Percentiles rank a stretch among this genome's conserved stretches.
Conservation (phyloP, 768 basidiomycete genomes). For the Lactarius tabidus region DNA sequence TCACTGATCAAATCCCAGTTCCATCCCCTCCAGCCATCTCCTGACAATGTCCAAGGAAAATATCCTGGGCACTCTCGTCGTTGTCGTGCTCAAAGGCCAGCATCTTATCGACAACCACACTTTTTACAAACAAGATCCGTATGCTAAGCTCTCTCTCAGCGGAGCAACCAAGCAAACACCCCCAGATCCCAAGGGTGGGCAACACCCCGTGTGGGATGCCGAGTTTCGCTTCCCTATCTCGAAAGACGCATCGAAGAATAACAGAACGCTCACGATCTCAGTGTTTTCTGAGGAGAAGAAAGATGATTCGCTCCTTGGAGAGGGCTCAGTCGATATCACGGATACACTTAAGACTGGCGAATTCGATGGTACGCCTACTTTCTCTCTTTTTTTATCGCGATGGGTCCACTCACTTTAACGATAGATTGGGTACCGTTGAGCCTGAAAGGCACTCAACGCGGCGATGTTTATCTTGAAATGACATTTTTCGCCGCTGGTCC, state of each 20-base stretch:
- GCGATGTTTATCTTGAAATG: constrained; percentile 90
- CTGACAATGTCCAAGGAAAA: constrained; percentile 21
- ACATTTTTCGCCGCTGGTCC: constrained; percentile 81
- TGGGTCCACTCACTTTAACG: not conserved
- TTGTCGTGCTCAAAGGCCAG: constrained; percentile 81
- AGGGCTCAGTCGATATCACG: constrained; percentile 67
- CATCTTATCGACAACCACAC: constrained; percentile 79
- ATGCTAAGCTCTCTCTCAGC: constrained; percentile 58
- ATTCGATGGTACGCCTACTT: constrained; percentile 70
- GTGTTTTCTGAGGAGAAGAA: constrained; percentile 79
- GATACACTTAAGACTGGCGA: constrained; percentile 82
- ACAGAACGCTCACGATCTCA: constrained; percentile 62
- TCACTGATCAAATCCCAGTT: not conserved
- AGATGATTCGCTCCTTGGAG: constrained; percentile 72
- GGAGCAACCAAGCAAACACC: constrained; percentile 64
- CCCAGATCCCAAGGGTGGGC: constrained; percentile 81
- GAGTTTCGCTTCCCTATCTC: constrained; percentile 76
- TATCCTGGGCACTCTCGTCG: constrained; percentile 70
- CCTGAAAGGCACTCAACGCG: constrained; percentile 60
- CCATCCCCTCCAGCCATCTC: not conserved
- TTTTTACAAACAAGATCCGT: constrained; percentile 91
- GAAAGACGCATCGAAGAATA: constrained; percentile 50
- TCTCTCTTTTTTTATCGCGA: not conserved
- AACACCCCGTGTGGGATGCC: constrained; percentile 91
- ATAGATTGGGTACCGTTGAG: constrained; percentile 67